These are phyloP conservation scores for Monosporascus sp. DNA, from an alignment of 2,329 filamentous ascomycete species.

Conservation along the genomic window DNA sequence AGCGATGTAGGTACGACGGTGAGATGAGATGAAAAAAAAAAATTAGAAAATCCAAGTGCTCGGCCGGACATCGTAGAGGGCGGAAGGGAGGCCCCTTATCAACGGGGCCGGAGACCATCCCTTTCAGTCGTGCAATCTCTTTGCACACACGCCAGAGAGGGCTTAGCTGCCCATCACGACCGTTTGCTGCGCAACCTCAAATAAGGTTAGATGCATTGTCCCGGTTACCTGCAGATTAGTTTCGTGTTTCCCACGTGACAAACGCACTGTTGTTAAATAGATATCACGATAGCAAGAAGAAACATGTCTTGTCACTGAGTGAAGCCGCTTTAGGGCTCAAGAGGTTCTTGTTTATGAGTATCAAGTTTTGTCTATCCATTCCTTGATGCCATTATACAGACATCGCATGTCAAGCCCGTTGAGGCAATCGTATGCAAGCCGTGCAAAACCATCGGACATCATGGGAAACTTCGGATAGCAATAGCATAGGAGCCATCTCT, in stretches of 20 bases:
- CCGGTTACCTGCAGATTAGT: conserved; percentile 33
- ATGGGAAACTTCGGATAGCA: background rate
- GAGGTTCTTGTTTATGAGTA: background rate
- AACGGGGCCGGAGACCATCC: background rate
- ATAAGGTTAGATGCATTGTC: conserved; percentile 30
- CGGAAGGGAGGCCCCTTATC: background rate
- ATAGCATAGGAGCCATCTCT: background rate
- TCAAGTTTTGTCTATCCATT: background rate
- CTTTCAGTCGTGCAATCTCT: conserved; percentile 7
- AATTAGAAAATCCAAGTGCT: background rate
- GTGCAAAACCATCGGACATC: background rate
- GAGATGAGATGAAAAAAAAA: background rate
- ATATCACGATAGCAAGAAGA: conserved; percentile 9
- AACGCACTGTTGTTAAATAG: conserved; percentile 20
- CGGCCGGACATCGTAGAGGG: background rate
- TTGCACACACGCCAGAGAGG: conserved; percentile 5
- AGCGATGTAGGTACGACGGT: background rate
- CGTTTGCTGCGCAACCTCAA: conserved; percentile 30
- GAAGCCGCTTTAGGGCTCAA: background rate
- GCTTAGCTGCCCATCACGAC: conserved; percentile 17
- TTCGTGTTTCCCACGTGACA: conserved; percentile 35
- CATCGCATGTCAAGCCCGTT: background rate
- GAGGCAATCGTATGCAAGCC: background rate
- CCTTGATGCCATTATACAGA: background rate
- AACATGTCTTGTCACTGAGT: conserved; percentile 10